These are phyloP conservation scores for Linnemannia exigua DNA, from an alignment of 192 early-diverging fungal species.

Conservation along the genomic window DNA sequence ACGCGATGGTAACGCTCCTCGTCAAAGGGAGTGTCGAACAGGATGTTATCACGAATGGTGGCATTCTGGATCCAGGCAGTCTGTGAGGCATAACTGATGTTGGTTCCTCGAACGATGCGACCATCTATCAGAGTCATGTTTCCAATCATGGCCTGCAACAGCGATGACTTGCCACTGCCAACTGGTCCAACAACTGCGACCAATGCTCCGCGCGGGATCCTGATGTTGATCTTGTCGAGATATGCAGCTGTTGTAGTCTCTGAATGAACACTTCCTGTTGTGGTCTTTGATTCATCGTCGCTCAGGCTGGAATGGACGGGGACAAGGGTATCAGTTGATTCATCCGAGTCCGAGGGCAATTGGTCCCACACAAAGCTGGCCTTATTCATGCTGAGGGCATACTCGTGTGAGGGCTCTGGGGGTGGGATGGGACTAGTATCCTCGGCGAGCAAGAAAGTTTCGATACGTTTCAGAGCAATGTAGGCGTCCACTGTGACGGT, in stretches of 20 bases:
- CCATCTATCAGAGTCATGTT: slow-evolving; percentile 58
- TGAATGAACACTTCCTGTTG: not conserved
- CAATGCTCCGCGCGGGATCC: slow-evolving; percentile 39
- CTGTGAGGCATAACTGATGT: slow-evolving; percentile 75
- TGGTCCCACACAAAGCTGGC: slow-evolving; percentile 52
- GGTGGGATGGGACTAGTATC: slow-evolving; percentile 28
- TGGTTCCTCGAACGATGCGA: slow-evolving; percentile 23
- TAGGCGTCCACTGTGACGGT: slow-evolving; percentile 48
- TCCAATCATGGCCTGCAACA: slow-evolving; percentile 66
- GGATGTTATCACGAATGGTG: slow-evolving; percentile 78
- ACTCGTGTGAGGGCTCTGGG: slow-evolving; percentile 33
- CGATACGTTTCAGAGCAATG: slow-evolving; percentile 49
- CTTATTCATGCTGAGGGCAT: slow-evolving; percentile 60
- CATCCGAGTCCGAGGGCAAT: not conserved
- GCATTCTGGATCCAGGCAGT: slow-evolving; percentile 74
- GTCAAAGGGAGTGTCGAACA: slow-evolving; percentile 72
- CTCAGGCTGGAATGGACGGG: not conserved
- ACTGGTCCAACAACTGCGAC: slow-evolving; percentile 67
- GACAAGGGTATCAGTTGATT: slow-evolving; percentile 27
- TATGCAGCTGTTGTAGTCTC: slow-evolving; percentile 9
- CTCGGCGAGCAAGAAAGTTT: slow-evolving; percentile 44
- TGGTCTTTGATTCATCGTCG: not conserved
- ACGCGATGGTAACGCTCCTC: slow-evolving; percentile 65
- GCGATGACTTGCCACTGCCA: slow-evolving; percentile 71
- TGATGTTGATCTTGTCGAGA: slow-evolving; percentile 41